Conservation (phyloP, 1,139 yeast species). For the Diutina catenulata region DNA sequence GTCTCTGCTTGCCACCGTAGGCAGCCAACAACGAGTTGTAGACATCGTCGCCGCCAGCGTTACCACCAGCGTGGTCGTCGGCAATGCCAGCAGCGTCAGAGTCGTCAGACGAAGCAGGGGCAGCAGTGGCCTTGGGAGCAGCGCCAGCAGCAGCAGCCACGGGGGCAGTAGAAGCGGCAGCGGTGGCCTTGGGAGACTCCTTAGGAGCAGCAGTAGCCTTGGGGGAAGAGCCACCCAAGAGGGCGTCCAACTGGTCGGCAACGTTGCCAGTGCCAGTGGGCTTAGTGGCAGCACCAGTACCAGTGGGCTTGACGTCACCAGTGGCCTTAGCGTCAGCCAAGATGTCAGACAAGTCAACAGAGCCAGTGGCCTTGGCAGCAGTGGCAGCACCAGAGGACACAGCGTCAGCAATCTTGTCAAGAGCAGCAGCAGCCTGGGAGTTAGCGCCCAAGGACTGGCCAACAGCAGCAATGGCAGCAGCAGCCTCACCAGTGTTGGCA, state of each 20-base stretch:
- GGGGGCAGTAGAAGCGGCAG: background rate
- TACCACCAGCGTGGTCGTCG: background rate
- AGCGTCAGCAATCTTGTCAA: conserved; percentile 14
- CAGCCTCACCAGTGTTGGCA: background rate
- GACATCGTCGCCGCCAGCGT: background rate
- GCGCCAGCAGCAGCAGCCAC: background rate
- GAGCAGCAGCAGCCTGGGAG: conserved; percentile 17
- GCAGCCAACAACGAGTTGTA: conserved; percentile 5
- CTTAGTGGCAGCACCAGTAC: background rate
- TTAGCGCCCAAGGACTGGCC: too few species aligned
- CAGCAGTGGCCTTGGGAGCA: background rate
- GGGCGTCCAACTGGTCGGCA: too few species aligned
- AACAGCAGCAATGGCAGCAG: conserved; percentile 10
- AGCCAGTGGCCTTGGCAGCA: conserved; percentile 11
- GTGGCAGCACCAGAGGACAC: conserved; percentile 9
- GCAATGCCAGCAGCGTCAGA: background rate
- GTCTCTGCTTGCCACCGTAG: too few species aligned
- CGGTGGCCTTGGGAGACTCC: too few species aligned
- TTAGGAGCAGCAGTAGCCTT: background rate
- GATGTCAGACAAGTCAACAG: conserved; percentile 6
- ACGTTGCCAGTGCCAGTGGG: background rate
- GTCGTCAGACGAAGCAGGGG: too few species aligned
- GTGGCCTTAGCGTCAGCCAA: background rate
- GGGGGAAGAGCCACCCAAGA: background rate
- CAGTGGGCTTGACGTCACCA: background rate